These are phyloP conservation scores for Pleurotus eryngii DNA, from an alignment of 768 basidiomycete species.

Conservation along the genomic window DNA sequence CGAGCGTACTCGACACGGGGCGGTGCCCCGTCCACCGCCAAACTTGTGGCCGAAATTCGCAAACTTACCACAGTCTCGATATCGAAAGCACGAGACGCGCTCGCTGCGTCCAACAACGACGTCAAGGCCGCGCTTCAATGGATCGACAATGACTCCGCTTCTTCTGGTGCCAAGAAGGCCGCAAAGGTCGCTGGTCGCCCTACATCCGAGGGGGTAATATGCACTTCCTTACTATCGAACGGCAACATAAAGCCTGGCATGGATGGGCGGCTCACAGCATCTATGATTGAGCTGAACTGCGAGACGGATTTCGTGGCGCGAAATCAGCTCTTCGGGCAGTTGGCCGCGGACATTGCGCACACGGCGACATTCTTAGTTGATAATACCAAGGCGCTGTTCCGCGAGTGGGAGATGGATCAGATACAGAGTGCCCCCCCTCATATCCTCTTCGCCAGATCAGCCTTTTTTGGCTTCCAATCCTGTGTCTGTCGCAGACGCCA, in stretches of 20 bases:
- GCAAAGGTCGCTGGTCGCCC: constrained; percentile 78
- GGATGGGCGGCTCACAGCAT: constrained; percentile 56
- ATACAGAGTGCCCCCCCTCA: constrained; percentile 67
- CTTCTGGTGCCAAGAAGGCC: constrained; percentile 73
- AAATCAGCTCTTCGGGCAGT: constrained; percentile 74
- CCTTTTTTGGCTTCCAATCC: constrained; percentile 21
- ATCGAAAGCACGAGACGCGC: constrained; percentile 85
- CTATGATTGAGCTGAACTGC: constrained; percentile 91
- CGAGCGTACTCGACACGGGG: constrained; percentile 49
- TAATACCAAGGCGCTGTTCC: constrained; percentile 34
- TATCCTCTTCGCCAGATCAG: constrained; percentile 37
- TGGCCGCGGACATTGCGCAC: constrained; percentile 78
- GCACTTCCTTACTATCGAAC: constrained; percentile 68
- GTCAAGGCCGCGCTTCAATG: constrained; percentile 72
- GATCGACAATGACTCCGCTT: constrained; percentile 71
- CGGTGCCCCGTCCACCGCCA: constrained; percentile 34
- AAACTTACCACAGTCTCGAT: constrained; percentile 81
- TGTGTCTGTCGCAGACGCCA: constrained; percentile 56
- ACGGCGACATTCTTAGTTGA: constrained; percentile 76
- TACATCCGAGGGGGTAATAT: constrained; percentile 78
- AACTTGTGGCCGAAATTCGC: constrained; percentile 83
- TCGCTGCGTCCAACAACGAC: constrained; percentile 70
- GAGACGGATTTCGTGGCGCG: constrained; percentile 96
- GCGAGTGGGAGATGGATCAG: constrained; percentile 46
- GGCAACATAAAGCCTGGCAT: constrained; percentile 36